Evolutionary conservation across 179 eudicot species (phyloP).

Genomic region (Gypsophila paniculata): DNA sequence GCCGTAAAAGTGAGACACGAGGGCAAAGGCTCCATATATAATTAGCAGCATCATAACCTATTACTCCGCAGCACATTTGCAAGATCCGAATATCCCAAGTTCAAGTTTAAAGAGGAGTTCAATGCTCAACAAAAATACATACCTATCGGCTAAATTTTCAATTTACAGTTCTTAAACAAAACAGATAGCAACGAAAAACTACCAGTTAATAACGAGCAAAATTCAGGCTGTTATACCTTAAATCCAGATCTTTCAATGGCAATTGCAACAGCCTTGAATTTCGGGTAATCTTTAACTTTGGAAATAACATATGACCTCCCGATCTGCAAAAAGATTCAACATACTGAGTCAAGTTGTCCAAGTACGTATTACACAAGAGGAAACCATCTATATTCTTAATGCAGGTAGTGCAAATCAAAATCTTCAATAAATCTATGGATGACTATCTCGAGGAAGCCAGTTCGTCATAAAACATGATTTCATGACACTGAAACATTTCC

Average conservation of each 20-base stretch:
- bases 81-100: neutral
- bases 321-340: slow-evolving; percentile 46
- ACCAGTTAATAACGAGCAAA: neutral
- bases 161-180: neutral
- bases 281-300: slow-evolving; percentile 81
- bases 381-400: neutral
- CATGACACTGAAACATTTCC: neutral
- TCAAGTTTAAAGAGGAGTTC: neutral
- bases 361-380: neutral
- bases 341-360: neutral
- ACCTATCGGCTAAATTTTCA: neutral
- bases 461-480: neutral
- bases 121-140: neutral
- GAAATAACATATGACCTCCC: slow-evolving; percentile 78
- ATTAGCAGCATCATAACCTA: neutral
- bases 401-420: neutral
- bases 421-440: neutral
- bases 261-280: slow-evolving; percentile 83
- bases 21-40: no score
- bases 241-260: slow-evolving; percentile 88
- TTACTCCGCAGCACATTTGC: neutral
- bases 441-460: neutral
- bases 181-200: neutral
- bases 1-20: neutral
- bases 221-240: slow-evolving; percentile 42